These are phyloP conservation scores for Ceratocystis harringtonii DNA, from an alignment of 2,329 filamentous ascomycete species.

Conservation along the genomic window DNA sequence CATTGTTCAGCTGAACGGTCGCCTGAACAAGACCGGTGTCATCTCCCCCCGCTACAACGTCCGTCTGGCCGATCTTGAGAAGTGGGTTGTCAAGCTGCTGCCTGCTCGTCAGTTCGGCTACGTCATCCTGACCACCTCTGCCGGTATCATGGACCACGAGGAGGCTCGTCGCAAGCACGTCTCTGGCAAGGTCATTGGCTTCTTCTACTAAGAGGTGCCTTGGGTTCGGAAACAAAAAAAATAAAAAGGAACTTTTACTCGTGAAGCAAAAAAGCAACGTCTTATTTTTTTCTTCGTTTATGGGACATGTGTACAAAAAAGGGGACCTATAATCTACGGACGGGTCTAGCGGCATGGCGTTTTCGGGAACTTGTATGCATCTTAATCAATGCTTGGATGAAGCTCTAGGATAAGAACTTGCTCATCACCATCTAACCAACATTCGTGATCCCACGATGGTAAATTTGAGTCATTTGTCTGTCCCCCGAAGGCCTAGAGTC, in stretches of 20 bases:
- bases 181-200: conserved; percentile 96
- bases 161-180: conserved; percentile 99
- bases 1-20: conserved; percentile 97
- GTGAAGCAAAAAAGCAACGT: conserved; percentile 10
- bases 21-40: conserved; percentile 71
- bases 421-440: not conserved
- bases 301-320: conserved; percentile 5
- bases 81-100: conserved; percentile 98
- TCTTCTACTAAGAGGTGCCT: conserved; percentile 69
- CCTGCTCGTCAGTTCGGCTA: conserved; percentile 99
- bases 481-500: not conserved
- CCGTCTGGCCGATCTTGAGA: conserved; percentile 93
- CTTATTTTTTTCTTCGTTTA: conserved; percentile 9
- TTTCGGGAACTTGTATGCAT: conserved; percentile 2
- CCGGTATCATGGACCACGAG: conserved; percentile 99
- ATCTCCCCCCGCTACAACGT: conserved; percentile 99
- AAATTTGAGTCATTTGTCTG: not conserved
- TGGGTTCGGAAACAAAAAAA: conserved; percentile 17
- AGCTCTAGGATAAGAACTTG: not conserved
- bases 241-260: conserved; percentile 18
- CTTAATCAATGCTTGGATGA: conserved; percentile 3
- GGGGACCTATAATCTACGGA: not conserved
- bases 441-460: not conserved
- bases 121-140: conserved; percentile 96
- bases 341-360: not conserved